Base-by-base conservation (phyloP, 2,329 filamentous ascomycete genomes). In the Zymoseptoria pseudotritici region DNA sequence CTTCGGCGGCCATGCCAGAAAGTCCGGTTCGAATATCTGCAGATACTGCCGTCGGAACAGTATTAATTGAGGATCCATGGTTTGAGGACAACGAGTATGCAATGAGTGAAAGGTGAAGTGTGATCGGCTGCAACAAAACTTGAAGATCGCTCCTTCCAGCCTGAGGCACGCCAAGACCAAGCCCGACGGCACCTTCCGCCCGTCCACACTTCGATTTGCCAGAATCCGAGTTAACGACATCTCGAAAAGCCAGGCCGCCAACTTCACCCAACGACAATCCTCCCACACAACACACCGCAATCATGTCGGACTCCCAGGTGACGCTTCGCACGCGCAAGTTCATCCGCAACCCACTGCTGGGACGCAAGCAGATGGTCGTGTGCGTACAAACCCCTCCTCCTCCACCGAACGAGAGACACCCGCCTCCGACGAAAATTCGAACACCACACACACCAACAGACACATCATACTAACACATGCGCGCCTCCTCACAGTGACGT, bases 301-400 rank as follows among this genome's bases (percentile, higher is more conserved):
- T 81, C 80, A 96, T 97, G 93, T 89, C 92, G 82, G 89, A 92
- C 82, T 76, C 77, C 68, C 79, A 80, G 74, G 78, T 81, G 69
- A 81, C 79, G 68, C 72, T 81, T 76, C 79, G 94, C 84, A 99
- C 94, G 82, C 93, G 94, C 90, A 97, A 97, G 86, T 99, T 99
- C 90, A 95, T 97, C 83, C 91, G 92, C 85, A 99, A 99, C 88
- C 90, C 94, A 80, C 91, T 99, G 77, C 88, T 99, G 78, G 91
- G 89, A 79, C 90, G 93, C 80, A 96, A 96, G 87, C 93, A 97
- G 88, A 96, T 97, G 91, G 93, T 97, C 82, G 90, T 97, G 93
- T 97, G 69, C 70, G 73, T 74, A 61, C 58, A 21, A 19, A 19
- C 58, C 17, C 49, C 26, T 22, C 24, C 59, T 53, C 9, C 59